These are phyloP conservation scores for Penicillium paneum DNA, from an alignment of 2,329 filamentous ascomycete species.

Conservation along the genomic window DNA sequence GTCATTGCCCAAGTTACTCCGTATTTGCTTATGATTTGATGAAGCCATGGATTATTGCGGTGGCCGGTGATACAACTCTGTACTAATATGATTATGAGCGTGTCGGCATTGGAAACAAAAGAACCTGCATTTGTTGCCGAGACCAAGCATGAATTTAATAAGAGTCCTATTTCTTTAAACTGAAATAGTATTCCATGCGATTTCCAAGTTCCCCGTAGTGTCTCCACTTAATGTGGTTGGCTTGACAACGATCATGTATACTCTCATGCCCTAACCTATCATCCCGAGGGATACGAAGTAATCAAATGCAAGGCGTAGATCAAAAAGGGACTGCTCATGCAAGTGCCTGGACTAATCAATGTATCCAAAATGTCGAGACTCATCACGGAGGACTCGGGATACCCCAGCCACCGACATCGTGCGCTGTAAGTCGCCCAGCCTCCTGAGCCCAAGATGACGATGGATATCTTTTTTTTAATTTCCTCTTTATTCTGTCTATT, in stretches of 20 bases:
- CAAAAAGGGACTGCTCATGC: conserved; percentile 7
- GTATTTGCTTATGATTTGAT: background rate
- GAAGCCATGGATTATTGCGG: background rate
- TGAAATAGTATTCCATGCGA: background rate
- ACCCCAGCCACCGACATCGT: conserved; percentile 33
- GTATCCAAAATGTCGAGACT: background rate
- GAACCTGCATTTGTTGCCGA: background rate
- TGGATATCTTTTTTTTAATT: conserved; percentile 9
- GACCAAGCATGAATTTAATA: background rate
- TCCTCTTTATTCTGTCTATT: conserved; percentile 7
- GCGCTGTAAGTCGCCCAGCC: conserved; percentile 32
- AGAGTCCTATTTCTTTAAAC: background rate
- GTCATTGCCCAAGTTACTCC: background rate
- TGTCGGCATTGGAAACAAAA: background rate
- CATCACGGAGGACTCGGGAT: conserved; percentile 1
- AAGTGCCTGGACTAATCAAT: conserved; percentile 8
- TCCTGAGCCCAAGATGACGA: conserved; percentile 23
- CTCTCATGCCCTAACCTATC: background rate
- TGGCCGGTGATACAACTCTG: conserved; percentile 4
- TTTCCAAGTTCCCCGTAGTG: background rate
- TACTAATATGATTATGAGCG: conserved; percentile 6
- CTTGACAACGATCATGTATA: conserved; percentile 1
- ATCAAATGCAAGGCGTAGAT: conserved; percentile 22
- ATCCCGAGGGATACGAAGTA: conserved; percentile 1
- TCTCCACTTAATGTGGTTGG: conserved; percentile 4